Evolutionary conservation across 140 eudicot genomes (phyloP).

Genomic region (Ambrosia hybrid): DNA sequence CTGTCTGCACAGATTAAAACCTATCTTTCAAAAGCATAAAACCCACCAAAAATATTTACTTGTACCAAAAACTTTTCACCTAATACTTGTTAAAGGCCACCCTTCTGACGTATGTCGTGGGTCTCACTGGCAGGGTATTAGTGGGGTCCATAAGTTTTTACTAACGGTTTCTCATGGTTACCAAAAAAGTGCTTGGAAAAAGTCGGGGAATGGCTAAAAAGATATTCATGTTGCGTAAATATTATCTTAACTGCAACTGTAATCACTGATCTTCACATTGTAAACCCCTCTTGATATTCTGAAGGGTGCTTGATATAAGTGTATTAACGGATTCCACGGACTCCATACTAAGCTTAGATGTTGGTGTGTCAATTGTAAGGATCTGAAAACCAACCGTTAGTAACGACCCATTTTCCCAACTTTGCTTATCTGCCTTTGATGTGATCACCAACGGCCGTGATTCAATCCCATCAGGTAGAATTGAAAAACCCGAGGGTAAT

Average conservation of each 20-base stretch:
- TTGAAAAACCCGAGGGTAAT: constrained; percentile 86
- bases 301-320: constrained; percentile 62
- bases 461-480: constrained; percentile 79
- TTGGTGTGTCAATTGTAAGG: constrained; percentile 56
- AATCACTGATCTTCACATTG: constrained; percentile 66
- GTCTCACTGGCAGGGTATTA: no score
- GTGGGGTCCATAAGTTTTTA: no score
- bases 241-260: background rate
- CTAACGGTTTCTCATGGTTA: no score
- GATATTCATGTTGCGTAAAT: background rate
- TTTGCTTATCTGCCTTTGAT: constrained; percentile 54
- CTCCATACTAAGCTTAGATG: constrained; percentile 57
- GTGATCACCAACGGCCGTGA: constrained; percentile 72
- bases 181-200: no score
- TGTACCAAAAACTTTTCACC: constrained; percentile 32
- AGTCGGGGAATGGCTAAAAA: constrained; percentile 4
- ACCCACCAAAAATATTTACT: constrained; percentile 24
- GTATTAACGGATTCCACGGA: constrained; percentile 71
- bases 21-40: constrained; percentile 8
- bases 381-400: constrained; percentile 79
- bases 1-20: constrained; percentile 12
- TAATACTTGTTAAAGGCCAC: constrained; percentile 24
- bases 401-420: constrained; percentile 69
- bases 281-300: constrained; percentile 62
- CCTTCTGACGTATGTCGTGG: no score